Conservation (phyloP, 768 basidiomycete species). For the Hygrophoropsis aurantiaca region DNA sequence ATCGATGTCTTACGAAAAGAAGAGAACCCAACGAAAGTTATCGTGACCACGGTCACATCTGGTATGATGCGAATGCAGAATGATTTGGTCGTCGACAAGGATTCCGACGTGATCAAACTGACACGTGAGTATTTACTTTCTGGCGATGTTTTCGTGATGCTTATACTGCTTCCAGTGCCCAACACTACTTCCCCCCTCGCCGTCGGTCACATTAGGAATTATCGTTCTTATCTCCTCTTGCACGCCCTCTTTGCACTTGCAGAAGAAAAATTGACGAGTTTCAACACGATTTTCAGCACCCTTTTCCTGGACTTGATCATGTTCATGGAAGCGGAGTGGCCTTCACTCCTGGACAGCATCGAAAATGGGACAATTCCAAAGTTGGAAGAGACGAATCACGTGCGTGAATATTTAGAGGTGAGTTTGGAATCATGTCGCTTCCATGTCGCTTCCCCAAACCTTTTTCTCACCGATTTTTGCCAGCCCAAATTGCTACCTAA, state of each 20-base stretch:
- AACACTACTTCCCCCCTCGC: slow-evolving; percentile 17
- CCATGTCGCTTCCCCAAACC: too few relatives aligned
- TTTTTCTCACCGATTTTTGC: too few relatives aligned
- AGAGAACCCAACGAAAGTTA: slow-evolving; percentile 3
- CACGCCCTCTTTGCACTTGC: slow-evolving; percentile 9
- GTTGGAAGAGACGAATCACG: slow-evolving; percentile 14
- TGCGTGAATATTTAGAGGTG: slow-evolving; percentile 18
- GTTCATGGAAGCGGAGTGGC: slow-evolving; percentile 20
- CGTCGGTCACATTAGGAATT: slow-evolving; percentile 16
- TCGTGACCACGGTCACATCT: slow-evolving; percentile 11
- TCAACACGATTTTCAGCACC: slow-evolving; percentile 14
- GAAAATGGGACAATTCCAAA: slow-evolving; percentile 16
- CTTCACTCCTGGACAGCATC: slow-evolving; percentile 10
- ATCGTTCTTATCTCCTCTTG: slow-evolving; percentile 9
- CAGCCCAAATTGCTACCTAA: not conserved
- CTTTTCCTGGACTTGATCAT: slow-evolving; percentile 20
- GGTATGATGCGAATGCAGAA: slow-evolving; percentile 20
- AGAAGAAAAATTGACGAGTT: slow-evolving; percentile 5
- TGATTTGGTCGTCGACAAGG: slow-evolving; percentile 12
- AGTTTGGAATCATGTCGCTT: not conserved
- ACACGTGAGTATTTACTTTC: slow-evolving; percentile 1
- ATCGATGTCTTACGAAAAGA: slow-evolving; percentile 4
- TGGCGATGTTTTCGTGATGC: too few relatives aligned
- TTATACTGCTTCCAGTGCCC: slow-evolving; percentile 6
- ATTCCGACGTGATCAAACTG: slow-evolving; percentile 6